phyloP scores from a whole-genome alignment of 2,329 filamentous ascomycete species.

The Fusarium denticulatum region DNA sequence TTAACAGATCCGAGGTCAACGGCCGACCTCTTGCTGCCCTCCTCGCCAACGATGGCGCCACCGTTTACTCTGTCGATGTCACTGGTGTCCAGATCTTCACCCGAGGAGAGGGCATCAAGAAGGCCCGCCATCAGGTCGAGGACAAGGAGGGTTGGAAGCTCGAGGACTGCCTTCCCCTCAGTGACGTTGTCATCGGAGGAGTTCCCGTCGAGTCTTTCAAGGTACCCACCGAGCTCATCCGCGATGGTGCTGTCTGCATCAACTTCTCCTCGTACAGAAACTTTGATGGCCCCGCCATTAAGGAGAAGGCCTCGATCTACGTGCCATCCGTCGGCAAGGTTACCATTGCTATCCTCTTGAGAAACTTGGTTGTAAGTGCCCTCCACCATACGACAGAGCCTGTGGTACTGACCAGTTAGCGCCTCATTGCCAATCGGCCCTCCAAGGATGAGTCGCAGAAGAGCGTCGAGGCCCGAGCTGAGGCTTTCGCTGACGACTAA shows the following conservation, averaged over 20 bases:
- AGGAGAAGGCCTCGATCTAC: slow-evolving; percentile 96
- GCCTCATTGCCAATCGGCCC: slow-evolving; percentile 62
- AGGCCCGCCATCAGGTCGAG: slow-evolving; percentile 84
- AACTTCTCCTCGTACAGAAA: slow-evolving; percentile 98
- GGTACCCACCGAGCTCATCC: slow-evolving; percentile 82
- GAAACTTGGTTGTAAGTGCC: slow-evolving; percentile 83
- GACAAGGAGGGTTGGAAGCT: slow-evolving; percentile 84
- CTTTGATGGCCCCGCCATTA: slow-evolving; percentile 84
- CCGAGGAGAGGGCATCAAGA: slow-evolving; percentile 85
- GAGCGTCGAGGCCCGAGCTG: slow-evolving; percentile 52
- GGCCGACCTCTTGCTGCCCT: slow-evolving; percentile 91
- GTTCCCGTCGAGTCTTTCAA: slow-evolving; percentile 91
- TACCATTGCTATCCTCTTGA: slow-evolving; percentile 88
- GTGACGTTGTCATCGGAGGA: slow-evolving; percentile 94
- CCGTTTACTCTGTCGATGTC: slow-evolving; percentile 94
- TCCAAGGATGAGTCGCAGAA: slow-evolving; percentile 50
- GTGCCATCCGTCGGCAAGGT: slow-evolving; percentile 98
- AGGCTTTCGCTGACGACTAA: slow-evolving; percentile 55
- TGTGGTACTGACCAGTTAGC: slow-evolving; percentile 50
- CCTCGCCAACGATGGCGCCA: slow-evolving; percentile 94
- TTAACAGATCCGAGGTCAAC: slow-evolving; percentile 96
- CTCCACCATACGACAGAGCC: neutral
- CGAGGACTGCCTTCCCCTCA: slow-evolving; percentile 83
- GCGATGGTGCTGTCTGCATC: slow-evolving; percentile 95
- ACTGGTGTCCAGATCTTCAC: slow-evolving; percentile 93